Conservation (phyloP, 495 filamentous ascomycete species). For the Jackrogersella multiformis region DNA sequence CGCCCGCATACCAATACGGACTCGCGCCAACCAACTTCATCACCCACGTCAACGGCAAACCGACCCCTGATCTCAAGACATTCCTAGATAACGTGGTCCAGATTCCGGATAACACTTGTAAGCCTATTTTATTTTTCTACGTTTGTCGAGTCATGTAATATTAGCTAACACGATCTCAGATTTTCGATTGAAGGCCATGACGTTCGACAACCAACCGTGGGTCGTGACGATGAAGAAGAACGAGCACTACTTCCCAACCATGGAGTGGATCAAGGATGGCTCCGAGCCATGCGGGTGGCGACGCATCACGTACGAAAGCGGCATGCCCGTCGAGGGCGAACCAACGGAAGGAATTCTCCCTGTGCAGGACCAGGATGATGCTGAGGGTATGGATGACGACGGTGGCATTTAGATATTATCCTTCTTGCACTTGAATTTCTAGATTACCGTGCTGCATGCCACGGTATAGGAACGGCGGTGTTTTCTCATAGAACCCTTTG, state of each 20-base stretch:
- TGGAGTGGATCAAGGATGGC: conserved; percentile 82
- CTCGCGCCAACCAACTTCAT: conserved; percentile 97
- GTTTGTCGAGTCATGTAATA: background rate
- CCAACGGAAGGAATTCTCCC: conserved; percentile 52
- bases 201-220: conserved; percentile 98
- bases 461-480: background rate
- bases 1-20: conserved; percentile 90
- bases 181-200: conserved; percentile 92
- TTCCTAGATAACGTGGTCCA: conserved; percentile 83
- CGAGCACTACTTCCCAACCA: conserved; percentile 96
- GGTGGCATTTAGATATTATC: conserved; percentile 18
- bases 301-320: conserved; percentile 74
- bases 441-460: background rate
- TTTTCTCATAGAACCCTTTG: conserved; percentile 14
- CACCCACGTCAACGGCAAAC: conserved; percentile 88
- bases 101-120: conserved; percentile 93
- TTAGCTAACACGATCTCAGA: conserved; percentile 56
- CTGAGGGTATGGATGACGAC: conserved; percentile 29
- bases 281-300: conserved; percentile 72
- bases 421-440: background rate
- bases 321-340: conserved; percentile 61
- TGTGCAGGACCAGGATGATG: conserved; percentile 39
- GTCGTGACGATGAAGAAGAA: conserved; percentile 99
- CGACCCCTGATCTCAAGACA: conserved; percentile 78
- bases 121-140: conserved; percentile 34